phyloP scores from a whole-genome alignment of 768 basidiomycete species.

The Kockovaella imperatae region DNA sequence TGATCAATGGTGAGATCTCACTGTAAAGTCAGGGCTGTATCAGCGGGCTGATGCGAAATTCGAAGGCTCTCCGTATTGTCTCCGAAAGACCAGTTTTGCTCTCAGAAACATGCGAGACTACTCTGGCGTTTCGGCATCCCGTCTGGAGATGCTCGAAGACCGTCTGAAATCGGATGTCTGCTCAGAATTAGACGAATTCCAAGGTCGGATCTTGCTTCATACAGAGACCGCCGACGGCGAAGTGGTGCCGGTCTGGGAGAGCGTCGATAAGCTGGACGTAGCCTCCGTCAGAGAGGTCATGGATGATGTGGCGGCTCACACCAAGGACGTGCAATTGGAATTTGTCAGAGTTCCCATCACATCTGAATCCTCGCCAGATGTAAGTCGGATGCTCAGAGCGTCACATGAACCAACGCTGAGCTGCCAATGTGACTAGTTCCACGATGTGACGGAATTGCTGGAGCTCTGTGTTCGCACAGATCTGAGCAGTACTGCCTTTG shows the following conservation, averaged over 20 bases:
- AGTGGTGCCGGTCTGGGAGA: constrained; percentile 92
- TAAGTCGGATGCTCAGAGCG: constrained; percentile 19
- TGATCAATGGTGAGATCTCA: constrained; percentile 63
- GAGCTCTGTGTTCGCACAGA: constrained; percentile 65
- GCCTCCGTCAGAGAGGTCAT: constrained; percentile 83
- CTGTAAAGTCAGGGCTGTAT: not conserved
- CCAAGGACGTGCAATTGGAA: constrained; percentile 56
- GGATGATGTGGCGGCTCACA: constrained; percentile 45
- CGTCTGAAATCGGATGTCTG: constrained; percentile 80
- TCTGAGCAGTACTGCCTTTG: constrained; percentile 61
- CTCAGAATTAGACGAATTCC: constrained; percentile 71
- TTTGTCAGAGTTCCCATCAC: constrained; percentile 89
- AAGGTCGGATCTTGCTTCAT: constrained; percentile 77
- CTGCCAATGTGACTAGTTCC: constrained; percentile 18
- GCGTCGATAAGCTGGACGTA: constrained; percentile 63
- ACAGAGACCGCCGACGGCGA: constrained; percentile 79
- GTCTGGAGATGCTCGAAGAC: constrained; percentile 84
- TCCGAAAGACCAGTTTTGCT: constrained; percentile 71
- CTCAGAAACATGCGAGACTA: constrained; percentile 84
- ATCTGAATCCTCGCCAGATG: constrained; percentile 58
- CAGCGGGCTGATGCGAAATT: not conserved
- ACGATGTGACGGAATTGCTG: constrained; percentile 51
- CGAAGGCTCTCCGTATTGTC: constrained; percentile 58
- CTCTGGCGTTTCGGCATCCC: constrained; percentile 83
- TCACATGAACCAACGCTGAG: not conserved